Conservation (phyloP, 192 early-diverging fungal species). For the Umbelopsis ramanniana region DNA sequence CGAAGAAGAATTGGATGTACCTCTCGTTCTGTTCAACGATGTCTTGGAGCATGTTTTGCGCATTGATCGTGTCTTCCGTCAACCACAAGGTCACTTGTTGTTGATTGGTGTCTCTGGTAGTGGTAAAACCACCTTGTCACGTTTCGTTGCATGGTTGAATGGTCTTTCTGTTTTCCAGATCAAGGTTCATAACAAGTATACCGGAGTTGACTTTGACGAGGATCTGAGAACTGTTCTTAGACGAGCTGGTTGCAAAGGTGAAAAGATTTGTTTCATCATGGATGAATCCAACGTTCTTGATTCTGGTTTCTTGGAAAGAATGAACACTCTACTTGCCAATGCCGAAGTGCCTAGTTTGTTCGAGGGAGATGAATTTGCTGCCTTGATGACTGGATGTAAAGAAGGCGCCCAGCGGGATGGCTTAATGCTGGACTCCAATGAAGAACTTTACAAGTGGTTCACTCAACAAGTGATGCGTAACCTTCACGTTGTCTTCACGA, state of each 20-base stretch:
- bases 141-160: slow-evolving; percentile 99
- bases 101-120: slow-evolving; percentile 97
- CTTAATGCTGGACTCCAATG: slow-evolving; percentile 87
- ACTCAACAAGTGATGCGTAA: slow-evolving; percentile 95
- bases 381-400: slow-evolving; percentile 93
- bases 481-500: slow-evolving; percentile 99
- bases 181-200: slow-evolving; percentile 97
- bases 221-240: slow-evolving; percentile 91
- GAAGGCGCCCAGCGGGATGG: slow-evolving; percentile 95
- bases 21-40: slow-evolving; percentile 96
- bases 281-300: slow-evolving; percentile 98
- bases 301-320: slow-evolving; percentile 97
- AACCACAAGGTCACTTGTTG: slow-evolving; percentile 97
- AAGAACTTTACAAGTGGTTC: slow-evolving; percentile 99
- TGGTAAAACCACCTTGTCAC: slow-evolving; percentile 97
- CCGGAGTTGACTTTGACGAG: slow-evolving; percentile 97
- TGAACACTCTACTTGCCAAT: slow-evolving; percentile 99
- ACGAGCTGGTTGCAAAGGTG: slow-evolving; percentile 94
- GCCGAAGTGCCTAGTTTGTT: slow-evolving; percentile 99
- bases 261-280: slow-evolving; percentile 97
- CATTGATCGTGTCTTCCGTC: slow-evolving; percentile 98
- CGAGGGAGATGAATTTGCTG: slow-evolving; percentile 95
- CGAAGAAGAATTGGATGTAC: slow-evolving; percentile 99
- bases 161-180: slow-evolving; percentile 95
- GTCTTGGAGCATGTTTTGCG: slow-evolving; percentile 97